Base-by-base conservation (phyloP, 306 rosid genomes). In the Prunus kanzakura region DNA sequence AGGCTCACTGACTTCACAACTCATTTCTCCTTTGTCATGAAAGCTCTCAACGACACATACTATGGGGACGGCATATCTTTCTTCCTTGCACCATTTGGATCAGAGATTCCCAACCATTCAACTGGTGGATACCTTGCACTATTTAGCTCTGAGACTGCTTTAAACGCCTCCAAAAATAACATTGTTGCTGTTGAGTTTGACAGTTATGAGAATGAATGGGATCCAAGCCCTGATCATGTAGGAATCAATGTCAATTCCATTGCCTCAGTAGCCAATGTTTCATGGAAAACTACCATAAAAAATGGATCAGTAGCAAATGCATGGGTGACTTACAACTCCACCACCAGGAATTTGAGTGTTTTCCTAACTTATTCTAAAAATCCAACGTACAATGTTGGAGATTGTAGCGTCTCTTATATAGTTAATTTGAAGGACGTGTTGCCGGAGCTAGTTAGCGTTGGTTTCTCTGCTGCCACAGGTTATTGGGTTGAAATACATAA, bases 401-500 rank as follows among this genome's bases (percentile, higher is more conserved):
- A 65, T 64, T 91, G 81, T 47, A 87, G 75, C 60, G 81, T 88
- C 32, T 85, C 75, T 12, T 22, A 86, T 64, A 23, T 73, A 25
- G 71, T 93, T 75, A 92, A 93, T 87, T 75, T 91, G 81, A 88
- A 80, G 61, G 80, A 78, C 0, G 76, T 81, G 41, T 82, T 93
- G 84, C 92, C 96, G 0, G 93, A 91, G 71, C 54, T 32, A 74
- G 96, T 86, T 54, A 82, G 92, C 15, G 67, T 91, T 25, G 93
- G 97, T 4, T 91, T 93, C 73, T 91, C 96, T 9, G 95, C 98
- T 7, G 85, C 98, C 13, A 93, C 97, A 0, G 93, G 97, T 43
- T 0, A 18, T 0, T 80, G 78, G 85, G 22, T 82, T 64, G 97
- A 93, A 57, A 50, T 81, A 73, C 97, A 91, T 67, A 83, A 83